Evolutionary conservation across 805 yeast species (phyloP).

Genomic region (Monosporozyma servazzii): DNA sequence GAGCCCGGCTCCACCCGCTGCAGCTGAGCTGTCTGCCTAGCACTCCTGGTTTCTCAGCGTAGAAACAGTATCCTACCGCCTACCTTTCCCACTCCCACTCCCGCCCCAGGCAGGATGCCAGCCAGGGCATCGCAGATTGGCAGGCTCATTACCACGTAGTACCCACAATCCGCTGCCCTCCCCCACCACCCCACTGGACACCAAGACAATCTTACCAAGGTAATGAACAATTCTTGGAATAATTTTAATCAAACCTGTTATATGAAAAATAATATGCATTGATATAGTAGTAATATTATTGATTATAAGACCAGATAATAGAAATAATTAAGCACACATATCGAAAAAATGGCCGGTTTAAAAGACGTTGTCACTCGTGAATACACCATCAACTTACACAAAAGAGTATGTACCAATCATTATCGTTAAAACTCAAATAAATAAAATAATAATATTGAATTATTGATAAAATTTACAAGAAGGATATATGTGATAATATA

Average conservation of each 20-base stretch:
- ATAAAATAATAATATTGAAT: not conserved
- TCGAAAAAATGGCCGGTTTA: constrained; percentile 44
- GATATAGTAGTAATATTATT: constrained; percentile 3
- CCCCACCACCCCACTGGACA: no score
- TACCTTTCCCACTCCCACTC: no score
- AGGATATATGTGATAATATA: no score
- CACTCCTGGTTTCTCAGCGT: no score
- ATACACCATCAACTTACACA: constrained; percentile 99
- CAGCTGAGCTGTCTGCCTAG: no score
- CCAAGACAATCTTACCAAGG: not conserved
- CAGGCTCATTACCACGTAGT: not conserved
- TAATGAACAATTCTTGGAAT: not conserved
- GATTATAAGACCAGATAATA: constrained; percentile 5
- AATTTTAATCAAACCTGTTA: not conserved
- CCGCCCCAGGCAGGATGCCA: no score
- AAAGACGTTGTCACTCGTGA: constrained; percentile 99
- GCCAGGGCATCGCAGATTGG: not conserved
- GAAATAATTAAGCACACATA: not conserved
- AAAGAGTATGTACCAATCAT: constrained; percentile 65
- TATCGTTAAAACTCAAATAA: not conserved
- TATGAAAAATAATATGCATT: not conserved
- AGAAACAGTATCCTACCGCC: no score
- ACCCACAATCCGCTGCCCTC: not conserved
- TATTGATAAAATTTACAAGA: no score
- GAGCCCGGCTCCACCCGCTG: no score